These are phyloP conservation scores for Carex parvula DNA, from an alignment of 176 grass and related monocot genomes.

Conservation along the genomic window DNA sequence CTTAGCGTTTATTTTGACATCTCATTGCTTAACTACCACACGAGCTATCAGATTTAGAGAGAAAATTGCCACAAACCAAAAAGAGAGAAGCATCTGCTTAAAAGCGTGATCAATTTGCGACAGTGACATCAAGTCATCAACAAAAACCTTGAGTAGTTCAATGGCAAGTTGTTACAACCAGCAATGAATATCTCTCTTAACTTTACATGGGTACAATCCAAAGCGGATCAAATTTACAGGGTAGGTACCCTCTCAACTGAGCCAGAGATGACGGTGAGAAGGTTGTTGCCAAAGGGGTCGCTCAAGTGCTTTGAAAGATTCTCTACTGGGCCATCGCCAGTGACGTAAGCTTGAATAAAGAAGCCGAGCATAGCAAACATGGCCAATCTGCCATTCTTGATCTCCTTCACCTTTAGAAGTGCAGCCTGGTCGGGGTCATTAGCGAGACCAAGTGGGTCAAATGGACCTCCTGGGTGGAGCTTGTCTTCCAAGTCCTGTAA, in stretches of 20 bases:
- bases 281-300: constrained; percentile 98
- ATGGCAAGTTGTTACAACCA: constrained; percentile 20
- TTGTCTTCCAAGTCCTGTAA: constrained; percentile 77
- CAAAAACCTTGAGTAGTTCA: constrained; percentile 17
- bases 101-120: constrained; percentile 16
- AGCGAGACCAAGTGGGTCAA: constrained; percentile 70
- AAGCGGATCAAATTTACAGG: constrained; percentile 42
- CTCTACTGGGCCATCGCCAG: constrained; percentile 88
- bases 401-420: constrained; percentile 96
- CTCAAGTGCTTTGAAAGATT: constrained; percentile 87
- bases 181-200: constrained; percentile 3
- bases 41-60: neutral
- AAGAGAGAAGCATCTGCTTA: neutral
- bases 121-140: neutral
- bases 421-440: constrained; percentile 88
- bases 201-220: constrained; percentile 26
- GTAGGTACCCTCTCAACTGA: constrained; percentile 77
- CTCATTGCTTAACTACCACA: neutral
- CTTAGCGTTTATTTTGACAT: neutral
- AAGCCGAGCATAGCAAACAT: constrained; percentile 97
- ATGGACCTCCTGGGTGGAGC: constrained; percentile 91
- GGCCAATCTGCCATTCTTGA: constrained; percentile 94
- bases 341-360: constrained; percentile 99
- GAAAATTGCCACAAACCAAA: neutral
- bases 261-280: constrained; percentile 95